Evolutionary conservation across 192 early-diverging fungal species (phyloP).

Genomic region (Phlyctochytrium arcticum): DNA sequence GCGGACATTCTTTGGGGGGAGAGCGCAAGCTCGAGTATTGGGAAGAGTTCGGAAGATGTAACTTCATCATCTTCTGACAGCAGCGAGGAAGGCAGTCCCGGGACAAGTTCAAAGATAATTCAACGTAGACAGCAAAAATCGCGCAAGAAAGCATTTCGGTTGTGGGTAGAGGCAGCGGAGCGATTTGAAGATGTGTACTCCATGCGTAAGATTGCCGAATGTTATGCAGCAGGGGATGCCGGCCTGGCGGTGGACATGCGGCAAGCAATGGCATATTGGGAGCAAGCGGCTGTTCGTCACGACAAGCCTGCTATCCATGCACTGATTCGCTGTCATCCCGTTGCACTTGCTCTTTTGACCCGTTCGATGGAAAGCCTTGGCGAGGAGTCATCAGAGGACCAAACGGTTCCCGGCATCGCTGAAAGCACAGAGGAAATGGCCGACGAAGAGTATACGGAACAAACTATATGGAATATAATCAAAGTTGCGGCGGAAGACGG

Average conservation of each 20-base stretch:
- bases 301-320: not conserved
- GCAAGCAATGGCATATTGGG: slow-evolving; percentile 1
- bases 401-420: no score
- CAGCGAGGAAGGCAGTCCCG: not conserved
- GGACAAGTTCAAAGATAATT: not conserved
- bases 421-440: not conserved
- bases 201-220: slow-evolving; percentile 12
- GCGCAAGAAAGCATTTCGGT: not conserved
- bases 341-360: no score
- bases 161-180: slow-evolving; percentile 3
- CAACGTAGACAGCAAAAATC: slow-evolving; percentile 7
- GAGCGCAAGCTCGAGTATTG: no score
- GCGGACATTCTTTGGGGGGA: not conserved
- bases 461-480: no score
- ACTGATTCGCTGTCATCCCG: not conserved
- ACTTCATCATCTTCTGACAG: no score
- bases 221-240: slow-evolving; percentile 3
- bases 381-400: no score
- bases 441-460: not conserved
- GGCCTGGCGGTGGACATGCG: not conserved
- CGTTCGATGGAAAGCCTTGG: no score
- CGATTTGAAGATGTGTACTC: not conserved
- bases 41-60: no score
- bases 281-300: not conserved
- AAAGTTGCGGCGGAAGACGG: slow-evolving; percentile 9